Evolutionary conservation across 1,284 basidiomycete species (phyloP).

Genomic region (Rhodotorula sp.): DNA sequence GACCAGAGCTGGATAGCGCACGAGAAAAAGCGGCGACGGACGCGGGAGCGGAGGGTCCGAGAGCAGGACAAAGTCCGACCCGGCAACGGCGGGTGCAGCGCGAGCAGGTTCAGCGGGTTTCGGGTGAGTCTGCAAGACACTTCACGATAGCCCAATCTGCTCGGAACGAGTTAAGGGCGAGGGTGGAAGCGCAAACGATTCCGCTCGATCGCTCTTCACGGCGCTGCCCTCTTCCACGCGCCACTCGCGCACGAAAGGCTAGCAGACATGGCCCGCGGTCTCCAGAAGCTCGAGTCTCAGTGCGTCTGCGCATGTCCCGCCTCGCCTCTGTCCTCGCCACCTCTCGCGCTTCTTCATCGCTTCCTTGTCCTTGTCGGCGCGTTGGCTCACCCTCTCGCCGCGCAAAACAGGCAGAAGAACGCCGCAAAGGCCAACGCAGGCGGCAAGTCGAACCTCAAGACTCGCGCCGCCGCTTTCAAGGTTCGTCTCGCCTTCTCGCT

Average conservation of each 20-base stretch:
- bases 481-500: not conserved
- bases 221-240: not conserved
- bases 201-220: too few relatives aligned
- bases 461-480: slow-evolving; percentile 15
- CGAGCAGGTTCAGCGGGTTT: too few relatives aligned
- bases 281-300: slow-evolving; percentile 12
- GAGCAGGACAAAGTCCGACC: too few relatives aligned
- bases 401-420: slow-evolving; percentile 6
- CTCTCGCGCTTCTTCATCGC: not conserved
- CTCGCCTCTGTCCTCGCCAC: too few relatives aligned
- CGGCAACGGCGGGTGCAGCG: too few relatives aligned
- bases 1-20: too few relatives aligned
- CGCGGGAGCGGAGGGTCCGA: too few relatives aligned
- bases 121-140: too few relatives aligned
- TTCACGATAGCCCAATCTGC: too few relatives aligned
- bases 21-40: too few relatives aligned
- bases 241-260: not conserved
- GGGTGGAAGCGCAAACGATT: too few relatives aligned
- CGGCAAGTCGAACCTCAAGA: slow-evolving; percentile 14
- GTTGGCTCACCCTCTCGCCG: not conserved
- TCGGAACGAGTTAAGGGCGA: too few relatives aligned
- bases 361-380: not conserved
- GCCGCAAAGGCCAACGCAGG: slow-evolving; percentile 1
- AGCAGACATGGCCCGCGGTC: slow-evolving; percentile 5
- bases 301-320: not conserved